Evolutionary conservation across 768 basidiomycete species (phyloP), one percentile per base, ranked within the genome.

Genomic region (Leccinellum rugosiceps): DNA sequence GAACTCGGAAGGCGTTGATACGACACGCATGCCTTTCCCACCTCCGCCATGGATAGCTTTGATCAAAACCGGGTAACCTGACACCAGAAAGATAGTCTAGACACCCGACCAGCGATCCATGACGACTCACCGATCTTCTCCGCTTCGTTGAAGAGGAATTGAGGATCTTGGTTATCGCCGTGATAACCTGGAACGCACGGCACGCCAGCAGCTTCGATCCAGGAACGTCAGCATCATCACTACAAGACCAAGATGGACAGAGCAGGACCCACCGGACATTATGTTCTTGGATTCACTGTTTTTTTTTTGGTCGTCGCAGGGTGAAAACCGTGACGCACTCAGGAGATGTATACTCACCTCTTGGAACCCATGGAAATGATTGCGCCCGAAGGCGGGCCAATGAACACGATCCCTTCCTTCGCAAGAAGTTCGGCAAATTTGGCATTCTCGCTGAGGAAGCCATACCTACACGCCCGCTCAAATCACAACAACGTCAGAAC

Each of bases 41-140:
- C 94, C 94, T 17, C 94, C 95, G 25, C 94, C 94, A 62, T 95
- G 89, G 46, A 94, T 88, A n/a, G 94, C 95, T 68, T 98, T 98
- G 74, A 98, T 97, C 30, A 97, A 77, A 3, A 96, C 90, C 25
- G 94, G 94, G 67, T 91, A 96, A 13, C 90, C 88, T 88, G 45
- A 21, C 28, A 32, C 50, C 31, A 14, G 50, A 17, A 30, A 30
- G 1, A 21, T 21, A 53, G 14, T 5, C 7, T 25, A 14, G 28
- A 10, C 11, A 25, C 25, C 30, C 25, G 8, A 23, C 23, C 17
- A 34, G 38, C 44, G 7, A 38, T 23, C 3, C 4, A 34, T 19
- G n/a, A 23, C 14, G 11, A 52, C 57, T 53, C 58, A 83, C 88
- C 92, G 28, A 94, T 92, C 56, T 82, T 75, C 65, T 84, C 75